Evolutionary conservation across 2,329 filamentous ascomycete species (phyloP), one percentile per base, ranked within the genome.

Genomic region (Cladophialophora immunda): DNA sequence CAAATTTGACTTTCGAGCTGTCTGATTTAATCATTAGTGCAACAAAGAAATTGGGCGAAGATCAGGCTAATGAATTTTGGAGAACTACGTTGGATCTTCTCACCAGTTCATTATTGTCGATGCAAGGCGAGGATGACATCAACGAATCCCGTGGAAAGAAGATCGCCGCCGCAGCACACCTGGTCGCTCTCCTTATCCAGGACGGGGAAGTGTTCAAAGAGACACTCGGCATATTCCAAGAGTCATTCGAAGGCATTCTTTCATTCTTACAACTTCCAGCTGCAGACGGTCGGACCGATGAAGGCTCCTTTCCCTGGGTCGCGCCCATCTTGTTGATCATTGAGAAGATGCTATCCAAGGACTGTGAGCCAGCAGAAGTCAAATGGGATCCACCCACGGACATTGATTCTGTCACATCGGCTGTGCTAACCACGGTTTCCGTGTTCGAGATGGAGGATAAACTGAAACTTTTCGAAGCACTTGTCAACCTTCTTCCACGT

Each of bases 261-360:
- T 85, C 83, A 2, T 97, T 97, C 77, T 86, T 99, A 72, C 90
- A 91, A 73, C 81, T 93, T 6, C 76, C 79, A 2, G 66, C 74
- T 2, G 50, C 70, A 3, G 83, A 87, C 4, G 82, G 87, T 0
- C 87, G 89, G 29, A 87, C 90, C 64, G 82, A 85, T 0, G 92
- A 97, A 57, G 91, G 95, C 66, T 83, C 93, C n/a, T 92, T 93
- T 4, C 92, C 93, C 1, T 99, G 94, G 93, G 90, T 98, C 70
- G 92, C 93, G 13, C 94, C 95, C 74, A 89, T 98, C 34, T 83
- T 99, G 36, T 85, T 98, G 17, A 91, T 99, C 58, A 85, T 98
- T 57, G 95, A 99, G 82, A 92, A 92, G 61, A 83, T 98, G 34
- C 83, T 99, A n/a, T 90, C 91, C 15, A 92, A 97, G 73, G 95